These are phyloP conservation scores for Neurospora sp. DNA, from an alignment of 495 filamentous ascomycete genomes.

Conservation along the genomic window DNA sequence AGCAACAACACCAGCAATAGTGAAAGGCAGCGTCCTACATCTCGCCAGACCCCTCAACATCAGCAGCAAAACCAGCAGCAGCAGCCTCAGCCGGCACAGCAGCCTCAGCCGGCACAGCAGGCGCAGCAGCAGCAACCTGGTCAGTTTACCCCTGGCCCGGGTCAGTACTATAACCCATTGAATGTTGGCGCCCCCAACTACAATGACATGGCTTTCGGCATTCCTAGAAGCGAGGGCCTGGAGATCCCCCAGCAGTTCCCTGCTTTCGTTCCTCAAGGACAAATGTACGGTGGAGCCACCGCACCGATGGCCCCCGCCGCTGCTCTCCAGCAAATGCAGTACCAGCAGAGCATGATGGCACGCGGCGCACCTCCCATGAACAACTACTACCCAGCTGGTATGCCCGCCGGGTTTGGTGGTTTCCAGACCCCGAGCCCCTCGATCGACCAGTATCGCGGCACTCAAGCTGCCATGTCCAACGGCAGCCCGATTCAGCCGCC, in stretches of 20 bases:
- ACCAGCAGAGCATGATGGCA: slow-evolving; percentile 47
- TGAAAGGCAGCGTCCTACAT: neutral
- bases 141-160: slow-evolving; percentile 13
- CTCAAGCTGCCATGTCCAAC: slow-evolving; percentile 25
- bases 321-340: slow-evolving; percentile 45
- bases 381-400: slow-evolving; percentile 40
- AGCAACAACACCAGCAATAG: slow-evolving; percentile 32
- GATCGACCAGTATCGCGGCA: slow-evolving; percentile 38
- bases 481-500: slow-evolving; percentile 37
- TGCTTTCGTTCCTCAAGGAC: slow-evolving; percentile 35
- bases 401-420: slow-evolving; percentile 32
- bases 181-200: slow-evolving; percentile 25
- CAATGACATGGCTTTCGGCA: slow-evolving; percentile 35
- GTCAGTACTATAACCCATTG: slow-evolving; percentile 35
- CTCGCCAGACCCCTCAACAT: slow-evolving; percentile 7
- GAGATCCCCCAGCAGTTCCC: slow-evolving; percentile 46
- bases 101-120: slow-evolving; percentile 12
- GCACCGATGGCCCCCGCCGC: slow-evolving; percentile 36
- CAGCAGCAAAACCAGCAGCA: slow-evolving; percentile 12
- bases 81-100: slow-evolving; percentile 2
- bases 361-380: slow-evolving; percentile 40
- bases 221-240: slow-evolving; percentile 46
- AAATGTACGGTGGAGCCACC: slow-evolving; percentile 41
- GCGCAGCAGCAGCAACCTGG: slow-evolving; percentile 20
- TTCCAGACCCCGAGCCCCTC: slow-evolving; percentile 36